Conservation (phyloP, 306 rosid genomes). For the Sicyos baderoa region DNA sequence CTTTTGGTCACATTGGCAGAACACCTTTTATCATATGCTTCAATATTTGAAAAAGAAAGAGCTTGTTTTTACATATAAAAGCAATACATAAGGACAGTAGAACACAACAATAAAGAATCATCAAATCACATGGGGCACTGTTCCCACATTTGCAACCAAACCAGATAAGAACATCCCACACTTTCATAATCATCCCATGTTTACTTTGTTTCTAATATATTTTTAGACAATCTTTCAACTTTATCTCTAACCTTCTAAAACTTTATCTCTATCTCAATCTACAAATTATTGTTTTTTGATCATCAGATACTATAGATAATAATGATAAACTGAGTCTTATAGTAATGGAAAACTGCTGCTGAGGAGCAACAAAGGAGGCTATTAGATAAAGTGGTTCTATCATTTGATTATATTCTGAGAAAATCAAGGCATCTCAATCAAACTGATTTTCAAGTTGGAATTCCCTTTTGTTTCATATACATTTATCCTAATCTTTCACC, state of each 20-base stretch:
- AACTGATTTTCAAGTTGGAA: slow-evolving; percentile 8
- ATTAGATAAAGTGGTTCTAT: not conserved
- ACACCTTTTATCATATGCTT: not conserved
- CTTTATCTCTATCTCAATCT: not conserved
- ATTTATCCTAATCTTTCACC: slow-evolving; percentile 17
- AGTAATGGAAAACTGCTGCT: not conserved
- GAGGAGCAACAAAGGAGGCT: not conserved
- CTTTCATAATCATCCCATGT: not conserved
- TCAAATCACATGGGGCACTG: slow-evolving; percentile 6
- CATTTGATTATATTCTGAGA: slow-evolving; percentile 10
- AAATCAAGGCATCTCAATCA: slow-evolving; percentile 12
- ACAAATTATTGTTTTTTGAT: too few species aligned
- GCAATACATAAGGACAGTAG: not conserved
- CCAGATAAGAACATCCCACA: slow-evolving; percentile 12
- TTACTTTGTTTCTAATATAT: not conserved
- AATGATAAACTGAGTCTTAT: not conserved
- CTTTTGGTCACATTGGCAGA: slow-evolving; percentile 2
- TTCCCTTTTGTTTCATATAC: slow-evolving; percentile 15
- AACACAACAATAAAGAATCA: slow-evolving; percentile 11
- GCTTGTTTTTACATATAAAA: too few species aligned
- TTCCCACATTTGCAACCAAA: not conserved
- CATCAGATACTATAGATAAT: too few species aligned
- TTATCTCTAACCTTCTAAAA: not conserved
- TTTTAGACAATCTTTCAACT: not conserved
- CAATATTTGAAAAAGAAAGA: not conserved